Conservation (phyloP, 75 land plant genomes). For the Pseudotsuga menziesii region DNA sequence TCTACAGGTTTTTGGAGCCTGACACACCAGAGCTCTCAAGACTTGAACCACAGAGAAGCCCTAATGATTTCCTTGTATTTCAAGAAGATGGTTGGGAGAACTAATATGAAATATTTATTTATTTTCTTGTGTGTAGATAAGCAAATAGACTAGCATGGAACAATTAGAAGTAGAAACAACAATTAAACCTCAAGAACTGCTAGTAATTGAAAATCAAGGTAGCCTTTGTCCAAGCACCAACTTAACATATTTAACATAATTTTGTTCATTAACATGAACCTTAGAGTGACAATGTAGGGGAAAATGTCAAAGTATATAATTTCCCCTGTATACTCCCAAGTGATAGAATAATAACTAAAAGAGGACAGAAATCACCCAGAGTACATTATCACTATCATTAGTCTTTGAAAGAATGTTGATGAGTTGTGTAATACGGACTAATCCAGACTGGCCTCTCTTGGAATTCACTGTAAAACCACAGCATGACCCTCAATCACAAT, state of each 20-base stretch:
- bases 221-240: background rate
- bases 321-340: background rate
- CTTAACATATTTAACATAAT: background rate
- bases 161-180: background rate
- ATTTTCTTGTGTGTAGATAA: background rate
- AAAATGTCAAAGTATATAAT: background rate
- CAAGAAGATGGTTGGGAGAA: background rate
- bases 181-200: background rate
- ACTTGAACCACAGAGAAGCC: constrained; percentile 25
- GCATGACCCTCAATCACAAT: no score
- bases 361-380: no score
- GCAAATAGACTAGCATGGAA: background rate
- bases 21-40: constrained; percentile 20
- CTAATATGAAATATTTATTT: background rate
- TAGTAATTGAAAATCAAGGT: background rate
- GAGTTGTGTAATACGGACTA: no score
- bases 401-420: no score
- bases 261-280: background rate
- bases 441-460: no score
- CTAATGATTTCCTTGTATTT: constrained; percentile 10
- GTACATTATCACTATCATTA: no score
- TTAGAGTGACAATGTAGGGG: background rate
- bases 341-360: background rate
- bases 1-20: constrained; percentile 47
- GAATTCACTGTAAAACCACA: no score